Conservation (phyloP, 108 stramenopile species). For the Skeletonema potamos region DNA sequence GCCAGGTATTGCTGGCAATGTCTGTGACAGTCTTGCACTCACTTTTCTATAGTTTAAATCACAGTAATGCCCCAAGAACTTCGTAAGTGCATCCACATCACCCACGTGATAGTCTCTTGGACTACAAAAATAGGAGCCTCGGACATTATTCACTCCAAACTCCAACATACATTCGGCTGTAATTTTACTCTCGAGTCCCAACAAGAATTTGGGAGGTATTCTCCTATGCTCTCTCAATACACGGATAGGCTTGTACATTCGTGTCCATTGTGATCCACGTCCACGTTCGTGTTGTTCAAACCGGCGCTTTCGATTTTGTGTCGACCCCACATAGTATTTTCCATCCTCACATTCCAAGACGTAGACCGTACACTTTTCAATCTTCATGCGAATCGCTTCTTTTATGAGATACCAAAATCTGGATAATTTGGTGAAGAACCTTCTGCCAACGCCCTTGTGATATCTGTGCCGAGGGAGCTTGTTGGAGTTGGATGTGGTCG, state of each 20-base stretch:
- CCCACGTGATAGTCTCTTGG: conserved; percentile 44
- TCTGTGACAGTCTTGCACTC: conserved; percentile 6
- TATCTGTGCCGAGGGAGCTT: not conserved
- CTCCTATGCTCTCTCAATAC: conserved; percentile 47
- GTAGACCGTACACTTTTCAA: conserved; percentile 55
- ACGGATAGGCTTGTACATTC: conserved; percentile 46
- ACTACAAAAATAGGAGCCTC: conserved; percentile 58
- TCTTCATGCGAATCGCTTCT: conserved; percentile 4
- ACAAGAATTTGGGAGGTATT: conserved; percentile 43
- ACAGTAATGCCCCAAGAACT: conserved; percentile 74
- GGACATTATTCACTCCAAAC: conserved; percentile 64
- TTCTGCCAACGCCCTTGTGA: not conserved
- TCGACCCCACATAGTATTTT: conserved; percentile 74
- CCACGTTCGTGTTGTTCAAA: conserved; percentile 47
- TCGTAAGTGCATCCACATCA: conserved; percentile 50
- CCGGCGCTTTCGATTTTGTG: conserved; percentile 49
- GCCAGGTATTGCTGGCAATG: conserved; percentile 5
- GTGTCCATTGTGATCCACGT: conserved; percentile 63
- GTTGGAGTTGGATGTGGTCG: not conserved
- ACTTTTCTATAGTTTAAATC: conserved; percentile 54
- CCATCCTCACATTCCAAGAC: conserved; percentile 61
- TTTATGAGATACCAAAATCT: not conserved
- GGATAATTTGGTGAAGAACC: not conserved
- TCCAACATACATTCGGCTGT: conserved; percentile 63
- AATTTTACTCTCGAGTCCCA: conserved; percentile 62